phyloP scores from a whole-genome alignment of 2,329 filamentous ascomycete species.

The Ceratocystis ficicola region DNA sequence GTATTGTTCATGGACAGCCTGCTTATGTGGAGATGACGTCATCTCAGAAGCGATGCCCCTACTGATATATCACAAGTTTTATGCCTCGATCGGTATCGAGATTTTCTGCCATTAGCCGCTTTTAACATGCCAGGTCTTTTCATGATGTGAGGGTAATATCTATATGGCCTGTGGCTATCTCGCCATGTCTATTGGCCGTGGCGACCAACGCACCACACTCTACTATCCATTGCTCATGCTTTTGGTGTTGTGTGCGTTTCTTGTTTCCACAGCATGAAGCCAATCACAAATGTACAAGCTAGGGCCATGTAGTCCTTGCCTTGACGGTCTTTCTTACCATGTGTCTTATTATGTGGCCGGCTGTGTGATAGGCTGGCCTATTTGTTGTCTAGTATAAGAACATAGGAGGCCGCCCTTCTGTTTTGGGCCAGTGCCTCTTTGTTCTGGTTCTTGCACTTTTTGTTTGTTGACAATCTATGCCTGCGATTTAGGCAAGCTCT shows the following conservation, averaged over 20 bases:
- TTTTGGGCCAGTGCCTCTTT: not conserved
- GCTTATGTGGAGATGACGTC: not conserved
- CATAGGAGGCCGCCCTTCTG: not conserved
- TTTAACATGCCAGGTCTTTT: too few relatives aligned
- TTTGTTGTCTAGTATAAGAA: not conserved
- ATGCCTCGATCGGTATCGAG: not conserved
- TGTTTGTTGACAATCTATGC: not conserved
- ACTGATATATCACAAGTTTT: not conserved
- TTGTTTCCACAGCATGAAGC: not conserved
- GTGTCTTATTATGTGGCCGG: not conserved
- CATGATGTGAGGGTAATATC: too few relatives aligned
- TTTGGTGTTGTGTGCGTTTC: not conserved
- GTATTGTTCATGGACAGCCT: not conserved
- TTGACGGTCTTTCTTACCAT: not conserved
- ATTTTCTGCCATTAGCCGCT: too few relatives aligned
- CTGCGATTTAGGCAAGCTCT: not conserved
- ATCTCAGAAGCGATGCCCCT: not conserved
- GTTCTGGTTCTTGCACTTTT: not conserved
- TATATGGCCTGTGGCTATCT: too few relatives aligned
- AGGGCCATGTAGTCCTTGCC: not conserved
- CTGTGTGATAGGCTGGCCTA: not conserved
- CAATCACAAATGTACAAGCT: constrained; percentile 1
- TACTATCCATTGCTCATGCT: not conserved
- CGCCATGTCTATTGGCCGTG: too few relatives aligned
- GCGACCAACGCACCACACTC: not conserved